phyloP scores from a whole-genome alignment of 805 yeast species.

The Saccharomycopsis selenospora region DNA sequence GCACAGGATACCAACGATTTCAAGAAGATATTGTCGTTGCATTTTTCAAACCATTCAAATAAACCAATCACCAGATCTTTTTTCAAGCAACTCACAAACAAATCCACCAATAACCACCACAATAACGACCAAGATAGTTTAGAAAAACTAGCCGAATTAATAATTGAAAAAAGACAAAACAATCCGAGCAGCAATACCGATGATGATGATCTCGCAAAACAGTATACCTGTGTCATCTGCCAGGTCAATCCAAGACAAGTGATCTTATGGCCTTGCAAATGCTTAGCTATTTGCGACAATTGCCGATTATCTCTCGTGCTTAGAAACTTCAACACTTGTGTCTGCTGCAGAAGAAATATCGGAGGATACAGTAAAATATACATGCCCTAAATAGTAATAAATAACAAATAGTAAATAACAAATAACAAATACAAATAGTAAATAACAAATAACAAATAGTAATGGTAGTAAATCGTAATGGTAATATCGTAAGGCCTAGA shows the following conservation, averaged over 20 bases:
- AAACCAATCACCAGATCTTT: conserved; percentile 2
- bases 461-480: too few species aligned
- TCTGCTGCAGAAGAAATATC: conserved; percentile 74
- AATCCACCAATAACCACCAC: conserved; percentile 21
- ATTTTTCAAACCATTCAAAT: conserved; percentile 10
- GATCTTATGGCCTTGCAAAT: conserved; percentile 88
- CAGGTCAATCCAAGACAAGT: conserved; percentile 66
- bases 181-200: not conserved
- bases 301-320: conserved; percentile 70
- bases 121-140: conserved; percentile 32
- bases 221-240: conserved; percentile 66
- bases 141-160: conserved; percentile 3
- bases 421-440: too few species aligned
- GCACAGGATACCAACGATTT: conserved; percentile 3
- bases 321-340: conserved; percentile 71
- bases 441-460: too few species aligned
- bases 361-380: conserved; percentile 41
- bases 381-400: conserved; percentile 22
- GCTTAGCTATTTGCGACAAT: conserved; percentile 80
- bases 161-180: not conserved
- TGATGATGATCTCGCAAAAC: conserved; percentile 4
- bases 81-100: not conserved
- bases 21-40: conserved; percentile 13
- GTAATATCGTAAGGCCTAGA: not conserved
- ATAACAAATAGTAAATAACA: not conserved